Base-by-base conservation (phyloP, 257 asterid species). In the Scutellaria baicalensis region DNA sequence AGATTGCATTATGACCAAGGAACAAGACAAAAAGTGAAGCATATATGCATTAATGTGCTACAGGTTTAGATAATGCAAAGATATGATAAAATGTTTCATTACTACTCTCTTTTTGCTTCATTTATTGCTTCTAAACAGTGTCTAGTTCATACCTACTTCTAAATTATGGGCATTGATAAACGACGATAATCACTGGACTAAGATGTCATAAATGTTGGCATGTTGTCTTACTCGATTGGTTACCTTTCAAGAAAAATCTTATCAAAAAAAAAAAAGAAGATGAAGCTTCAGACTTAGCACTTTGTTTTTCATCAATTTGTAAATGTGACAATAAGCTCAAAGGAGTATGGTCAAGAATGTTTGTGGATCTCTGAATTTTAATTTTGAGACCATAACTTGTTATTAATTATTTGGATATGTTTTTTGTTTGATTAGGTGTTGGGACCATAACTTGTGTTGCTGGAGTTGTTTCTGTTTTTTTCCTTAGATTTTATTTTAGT, bases 351-450 rank as follows among this genome's bases (percentile, higher is more conserved):
- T 10, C 10, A 6, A 23, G 51, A 11, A 13, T 13, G 11, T 11
- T 21, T 13, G 17, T 31, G 8, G 36, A 17, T 49, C 60, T 36
- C 5, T 11, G 16, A 60, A 18, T 8, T 33, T 17, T 3, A 10
- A 52, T n/a, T 18, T 39, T 49, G 64, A 52, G 12, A 61, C 13
- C 17, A 5, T 9, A 33, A 1, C 17, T 23, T 16, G 3, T 44
- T 21, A 43, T 68, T 33, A 23, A 8, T 42, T 0, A 4, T 18
- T 54, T 20, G 1, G 59, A 6, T 54, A 17, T 42, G 55, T 6
- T 50, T 21, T n/a, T 3, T 0, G 57, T 50, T n/a, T 59, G 56
- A 9, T 50, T 59, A 93, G 98, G 94, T 48, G 89, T 88, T 58
- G 98, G 96, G 64, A 81, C n/a, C n/a, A n/a, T n/a, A n/a, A n/a